Evolutionary conservation across 441 rosid species (phyloP).

Genomic region (Biscutella auriculata): DNA sequence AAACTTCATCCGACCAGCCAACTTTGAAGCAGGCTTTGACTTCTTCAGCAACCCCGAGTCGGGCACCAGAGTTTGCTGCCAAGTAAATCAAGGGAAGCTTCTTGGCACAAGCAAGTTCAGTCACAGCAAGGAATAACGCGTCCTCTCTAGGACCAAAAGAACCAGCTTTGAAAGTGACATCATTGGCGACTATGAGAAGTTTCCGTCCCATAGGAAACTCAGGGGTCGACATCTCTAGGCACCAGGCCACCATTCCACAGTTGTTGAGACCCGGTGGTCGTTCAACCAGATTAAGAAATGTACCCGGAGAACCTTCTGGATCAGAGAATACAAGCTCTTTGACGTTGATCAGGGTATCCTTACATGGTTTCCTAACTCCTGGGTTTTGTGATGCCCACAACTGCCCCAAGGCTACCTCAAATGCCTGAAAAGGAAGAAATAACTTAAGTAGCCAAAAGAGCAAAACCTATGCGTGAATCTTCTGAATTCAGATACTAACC

Average conservation of each 20-base stretch:
- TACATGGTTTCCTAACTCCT: constrained; percentile 37
- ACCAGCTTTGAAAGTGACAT: constrained; percentile 95
- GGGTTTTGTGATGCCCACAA: constrained; percentile 66
- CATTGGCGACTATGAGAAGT: constrained; percentile 72
- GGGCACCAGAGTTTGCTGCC: constrained; percentile 99
- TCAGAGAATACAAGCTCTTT: constrained; percentile 80
- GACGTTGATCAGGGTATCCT: constrained; percentile 40
- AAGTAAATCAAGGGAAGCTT: constrained; percentile 89
- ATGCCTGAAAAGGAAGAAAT: constrained; percentile 52
- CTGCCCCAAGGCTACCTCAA: constrained; percentile 71
- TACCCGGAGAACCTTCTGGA: constrained; percentile 55
- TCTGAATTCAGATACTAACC: constrained; percentile 37
- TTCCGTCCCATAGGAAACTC: constrained; percentile 96
- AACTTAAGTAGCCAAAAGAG: constrained; percentile 1
- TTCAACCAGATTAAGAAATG: constrained; percentile 53
- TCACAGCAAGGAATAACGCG: constrained; percentile 87
- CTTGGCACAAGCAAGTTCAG: constrained; percentile 84
- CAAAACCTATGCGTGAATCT: not conserved
- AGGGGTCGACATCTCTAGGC: constrained; percentile 82
- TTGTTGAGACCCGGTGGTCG: constrained; percentile 75
- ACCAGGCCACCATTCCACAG: constrained; percentile 98
- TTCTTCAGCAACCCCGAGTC: constrained; percentile 96
- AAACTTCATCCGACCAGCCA: constrained; percentile 84
- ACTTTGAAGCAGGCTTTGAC: constrained; percentile 84
- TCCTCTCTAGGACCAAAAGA: constrained; percentile 98